phyloP scores from a whole-genome alignment of 345 rosid genomes.

The Ceriops decandra region DNA sequence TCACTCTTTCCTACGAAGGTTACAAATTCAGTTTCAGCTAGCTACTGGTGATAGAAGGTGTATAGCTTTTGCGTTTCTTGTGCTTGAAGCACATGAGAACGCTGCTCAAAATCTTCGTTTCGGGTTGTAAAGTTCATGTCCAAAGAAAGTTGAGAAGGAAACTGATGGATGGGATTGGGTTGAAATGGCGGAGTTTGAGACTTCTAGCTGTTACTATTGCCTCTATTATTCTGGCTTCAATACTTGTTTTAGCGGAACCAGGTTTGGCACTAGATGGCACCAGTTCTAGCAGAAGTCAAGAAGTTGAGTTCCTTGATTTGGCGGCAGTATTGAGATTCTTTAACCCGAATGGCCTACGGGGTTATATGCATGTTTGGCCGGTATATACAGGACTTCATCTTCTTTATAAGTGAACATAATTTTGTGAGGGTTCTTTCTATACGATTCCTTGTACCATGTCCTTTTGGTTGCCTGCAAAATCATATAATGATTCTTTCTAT shows the following conservation, averaged over 20 bases:
- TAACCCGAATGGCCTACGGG: slow-evolving; percentile 24
- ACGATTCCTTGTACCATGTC: background rate
- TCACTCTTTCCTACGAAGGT: background rate
- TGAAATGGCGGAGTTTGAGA: slow-evolving; percentile 2
- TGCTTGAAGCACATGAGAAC: background rate
- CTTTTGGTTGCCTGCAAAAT: background rate
- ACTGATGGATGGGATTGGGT: slow-evolving; percentile 19
- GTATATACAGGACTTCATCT: slow-evolving; percentile 17
- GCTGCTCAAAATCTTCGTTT: background rate
- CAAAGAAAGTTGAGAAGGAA: background rate
- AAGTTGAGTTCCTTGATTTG: slow-evolving; percentile 5
- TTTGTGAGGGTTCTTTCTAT: background rate
- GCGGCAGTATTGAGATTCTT: slow-evolving; percentile 13
- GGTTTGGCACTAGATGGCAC: slow-evolving; percentile 11
- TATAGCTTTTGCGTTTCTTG: background rate
- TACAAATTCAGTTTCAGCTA: background rate
- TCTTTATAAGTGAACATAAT: background rate
- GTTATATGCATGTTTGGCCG: slow-evolving; percentile 44
- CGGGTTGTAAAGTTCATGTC: background rate
- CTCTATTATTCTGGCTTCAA: slow-evolving; percentile 16
- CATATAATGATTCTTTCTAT: background rate
- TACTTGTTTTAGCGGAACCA: slow-evolving; percentile 21
- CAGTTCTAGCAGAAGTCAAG: background rate
- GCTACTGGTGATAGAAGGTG: background rate
- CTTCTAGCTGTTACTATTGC: slow-evolving; percentile 15